Percentiles rank a stretch among this genome's conserved stretches.
phyloP scores from a whole-genome alignment of 2,329 filamentous ascomycete genomes.

The Zymoseptoria brevis region DNA sequence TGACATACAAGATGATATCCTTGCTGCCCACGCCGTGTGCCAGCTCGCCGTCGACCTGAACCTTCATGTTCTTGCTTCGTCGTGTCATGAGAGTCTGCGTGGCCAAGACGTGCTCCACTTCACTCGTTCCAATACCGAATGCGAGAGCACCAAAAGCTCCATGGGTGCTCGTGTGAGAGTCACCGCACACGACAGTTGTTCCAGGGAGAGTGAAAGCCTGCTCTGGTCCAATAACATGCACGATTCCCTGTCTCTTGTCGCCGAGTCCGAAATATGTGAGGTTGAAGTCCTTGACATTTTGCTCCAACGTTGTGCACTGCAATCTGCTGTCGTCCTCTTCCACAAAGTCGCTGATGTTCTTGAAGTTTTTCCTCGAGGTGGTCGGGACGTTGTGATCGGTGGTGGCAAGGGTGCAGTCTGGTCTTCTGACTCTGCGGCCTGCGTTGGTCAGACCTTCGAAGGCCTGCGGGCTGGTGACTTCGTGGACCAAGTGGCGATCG shows the following conservation, averaged over 20 bases:
- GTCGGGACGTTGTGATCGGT: constrained; percentile 98
- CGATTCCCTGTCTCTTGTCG: constrained; percentile 95
- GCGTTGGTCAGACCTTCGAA: constrained; percentile 94
- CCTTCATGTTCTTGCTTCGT: constrained; percentile 96
- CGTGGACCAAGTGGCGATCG: constrained; percentile 92
- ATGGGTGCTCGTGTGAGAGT: constrained; percentile 97
- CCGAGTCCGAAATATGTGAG: constrained; percentile 95
- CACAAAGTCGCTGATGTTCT: constrained; percentile 88
- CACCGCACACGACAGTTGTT: constrained; percentile 93
- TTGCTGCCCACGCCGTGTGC: constrained; percentile 90
- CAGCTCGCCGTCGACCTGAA: constrained; percentile 87
- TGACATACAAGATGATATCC: constrained; percentile 86
- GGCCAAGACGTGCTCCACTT: constrained; percentile 96
- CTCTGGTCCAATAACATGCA: constrained; percentile 96
- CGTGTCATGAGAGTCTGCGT: constrained; percentile 93
- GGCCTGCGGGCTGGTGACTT: constrained; percentile 97
- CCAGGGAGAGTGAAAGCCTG: constrained; percentile 97
- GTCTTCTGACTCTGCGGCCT: constrained; percentile 76
- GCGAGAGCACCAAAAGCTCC: constrained; percentile 92
- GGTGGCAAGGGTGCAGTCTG: constrained; percentile 93
- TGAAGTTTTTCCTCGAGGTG: constrained; percentile 80
- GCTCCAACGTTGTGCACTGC: constrained; percentile 91
- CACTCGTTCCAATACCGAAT: constrained; percentile 94
- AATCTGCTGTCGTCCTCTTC: constrained; percentile 87
- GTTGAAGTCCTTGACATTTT: constrained; percentile 94